Conservation (phyloP, 345 rosid genomes). For the Trapa bicornis region DNA sequence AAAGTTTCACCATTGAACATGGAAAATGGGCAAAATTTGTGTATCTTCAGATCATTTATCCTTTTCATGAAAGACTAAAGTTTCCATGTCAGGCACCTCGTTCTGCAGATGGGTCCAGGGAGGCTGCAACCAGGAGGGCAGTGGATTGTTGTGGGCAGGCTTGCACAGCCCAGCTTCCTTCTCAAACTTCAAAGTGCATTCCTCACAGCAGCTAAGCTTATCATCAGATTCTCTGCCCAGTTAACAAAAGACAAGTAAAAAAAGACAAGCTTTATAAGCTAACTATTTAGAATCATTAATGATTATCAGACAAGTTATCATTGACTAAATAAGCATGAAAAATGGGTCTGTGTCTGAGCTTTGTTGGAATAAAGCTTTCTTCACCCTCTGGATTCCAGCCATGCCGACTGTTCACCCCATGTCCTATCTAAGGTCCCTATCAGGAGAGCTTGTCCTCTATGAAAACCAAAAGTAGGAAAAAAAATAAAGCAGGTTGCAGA, state of each 20-base stretch:
- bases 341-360: too few relatives aligned
- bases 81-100: constrained; percentile 24
- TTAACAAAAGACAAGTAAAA: neutral
- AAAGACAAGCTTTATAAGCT: too few relatives aligned
- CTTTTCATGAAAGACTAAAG: too few relatives aligned
- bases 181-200: constrained; percentile 57
- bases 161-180: constrained; percentile 48
- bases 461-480: neutral
- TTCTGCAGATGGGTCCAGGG: constrained; percentile 22
- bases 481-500: neutral
- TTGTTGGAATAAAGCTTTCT: too few relatives aligned
- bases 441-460: neutral
- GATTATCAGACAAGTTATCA: too few relatives aligned
- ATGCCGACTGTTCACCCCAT: neutral
- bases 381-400: too few relatives aligned
- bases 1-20: too few relatives aligned
- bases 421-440: neutral
- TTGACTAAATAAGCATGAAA: too few relatives aligned
- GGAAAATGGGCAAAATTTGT: too few relatives aligned
- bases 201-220: constrained; percentile 44
- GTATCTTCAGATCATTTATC: too few relatives aligned
- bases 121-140: constrained; percentile 60
- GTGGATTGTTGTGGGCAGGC: neutral
- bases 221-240: constrained; percentile 32
- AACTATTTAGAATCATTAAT: too few relatives aligned